phyloP scores from a whole-genome alignment of 108 stramenopile genomes.

The Pseudonitzschia multiseries region DNA sequence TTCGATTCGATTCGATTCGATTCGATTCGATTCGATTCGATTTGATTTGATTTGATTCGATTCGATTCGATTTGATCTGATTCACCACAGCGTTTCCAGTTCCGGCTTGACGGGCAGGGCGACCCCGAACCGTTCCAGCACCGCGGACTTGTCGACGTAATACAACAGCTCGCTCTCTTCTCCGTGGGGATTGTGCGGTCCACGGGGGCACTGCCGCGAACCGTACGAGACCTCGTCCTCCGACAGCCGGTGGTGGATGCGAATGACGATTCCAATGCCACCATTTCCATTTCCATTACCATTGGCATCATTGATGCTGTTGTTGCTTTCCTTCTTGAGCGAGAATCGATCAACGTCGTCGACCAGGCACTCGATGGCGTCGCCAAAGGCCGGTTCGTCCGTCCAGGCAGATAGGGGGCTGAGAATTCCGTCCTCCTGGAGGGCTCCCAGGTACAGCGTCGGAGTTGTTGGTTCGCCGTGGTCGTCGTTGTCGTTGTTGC shows the following conservation, averaged over 20 bases:
- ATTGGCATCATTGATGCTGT: too few species aligned
- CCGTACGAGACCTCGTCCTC: slow-evolving; percentile 59
- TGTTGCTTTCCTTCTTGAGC: neutral
- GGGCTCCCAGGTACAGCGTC: slow-evolving; percentile 47
- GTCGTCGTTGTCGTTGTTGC: slow-evolving; percentile 19
- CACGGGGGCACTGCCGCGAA: slow-evolving; percentile 70
- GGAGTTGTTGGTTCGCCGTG: neutral
- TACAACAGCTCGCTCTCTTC: slow-evolving; percentile 83
- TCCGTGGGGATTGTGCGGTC: slow-evolving; percentile 80
- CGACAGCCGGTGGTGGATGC: slow-evolving; percentile 28
- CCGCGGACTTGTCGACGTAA: slow-evolving; percentile 55
- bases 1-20: too few species aligned
- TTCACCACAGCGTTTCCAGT: slow-evolving; percentile 71
- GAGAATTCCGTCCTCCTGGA: slow-evolving; percentile 69
- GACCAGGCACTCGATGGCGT: slow-evolving; percentile 69
- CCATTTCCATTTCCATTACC: neutral
- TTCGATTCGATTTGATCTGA: neutral
- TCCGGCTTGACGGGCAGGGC: slow-evolving; percentile 52
- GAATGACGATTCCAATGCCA: slow-evolving; percentile 15
- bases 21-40: too few species aligned
- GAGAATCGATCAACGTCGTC: slow-evolving; percentile 69
- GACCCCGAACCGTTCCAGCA: slow-evolving; percentile 41
- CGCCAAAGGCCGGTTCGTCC: slow-evolving; percentile 58
- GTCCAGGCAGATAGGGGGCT: slow-evolving; percentile 72
- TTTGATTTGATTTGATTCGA: too few species aligned